phyloP scores from a whole-genome alignment of 2,329 filamentous ascomycete genomes.

The Colletotrichum sansevieriae region DNA sequence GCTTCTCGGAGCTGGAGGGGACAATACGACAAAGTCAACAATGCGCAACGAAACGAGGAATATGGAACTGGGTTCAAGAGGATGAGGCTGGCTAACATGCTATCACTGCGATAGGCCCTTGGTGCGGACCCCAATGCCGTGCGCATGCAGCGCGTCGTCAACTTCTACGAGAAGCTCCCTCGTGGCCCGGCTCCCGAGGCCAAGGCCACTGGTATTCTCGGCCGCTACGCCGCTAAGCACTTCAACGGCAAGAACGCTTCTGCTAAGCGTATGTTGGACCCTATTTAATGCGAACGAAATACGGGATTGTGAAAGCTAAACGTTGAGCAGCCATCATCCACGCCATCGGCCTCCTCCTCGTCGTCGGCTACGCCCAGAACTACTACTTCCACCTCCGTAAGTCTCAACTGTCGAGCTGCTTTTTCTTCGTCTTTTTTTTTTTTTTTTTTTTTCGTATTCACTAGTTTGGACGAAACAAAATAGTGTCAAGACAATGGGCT shows the following conservation, averaged over 20 bases:
- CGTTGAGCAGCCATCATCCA: constrained; percentile 82
- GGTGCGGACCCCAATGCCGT: constrained; percentile 95
- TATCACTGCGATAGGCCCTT: constrained; percentile 75
- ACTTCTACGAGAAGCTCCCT: constrained; percentile 98
- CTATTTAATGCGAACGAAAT: background rate
- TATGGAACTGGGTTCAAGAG: background rate
- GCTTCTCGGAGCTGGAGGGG: constrained; percentile 28
- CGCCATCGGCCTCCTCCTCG: constrained; percentile 80
- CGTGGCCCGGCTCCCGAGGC: constrained; percentile 88
- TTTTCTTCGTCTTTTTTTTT: too few relatives aligned
- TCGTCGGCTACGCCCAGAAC: constrained; percentile 94
- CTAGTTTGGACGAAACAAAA: background rate
- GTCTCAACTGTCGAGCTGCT: constrained; percentile 53
- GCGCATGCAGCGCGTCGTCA: constrained; percentile 97
- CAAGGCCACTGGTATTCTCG: constrained; percentile 85
- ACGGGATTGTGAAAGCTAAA: background rate
- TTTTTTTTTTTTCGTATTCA: background rate
- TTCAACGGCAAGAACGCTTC: constrained; percentile 91
- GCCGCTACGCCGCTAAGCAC: constrained; percentile 90
- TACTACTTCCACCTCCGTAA: constrained; percentile 99
- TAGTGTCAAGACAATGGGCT: constrained; percentile 41
- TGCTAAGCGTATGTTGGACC: constrained; percentile 79
- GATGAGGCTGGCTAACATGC: constrained; percentile 52
- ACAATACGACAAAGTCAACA: background rate
- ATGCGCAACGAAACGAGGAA: background rate